A percentile compares a stretch with the other conserved stretches of the same genome.
Conservation (phyloP, 2,329 filamentous ascomycete species). For the Pseudonectria foliicola region DNA sequence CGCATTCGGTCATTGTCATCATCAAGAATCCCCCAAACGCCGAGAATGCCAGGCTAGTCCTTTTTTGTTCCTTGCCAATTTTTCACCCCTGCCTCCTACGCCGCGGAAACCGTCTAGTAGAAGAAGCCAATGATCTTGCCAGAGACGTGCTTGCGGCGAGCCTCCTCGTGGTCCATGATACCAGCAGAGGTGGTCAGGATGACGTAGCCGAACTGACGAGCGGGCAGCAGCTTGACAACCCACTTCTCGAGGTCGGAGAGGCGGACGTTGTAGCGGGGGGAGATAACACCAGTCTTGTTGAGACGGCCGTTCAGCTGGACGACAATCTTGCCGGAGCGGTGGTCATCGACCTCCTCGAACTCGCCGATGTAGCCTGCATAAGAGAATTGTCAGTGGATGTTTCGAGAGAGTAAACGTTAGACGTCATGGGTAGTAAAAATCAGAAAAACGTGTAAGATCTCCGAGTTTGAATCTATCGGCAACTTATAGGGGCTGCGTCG, state of each 20-base stretch:
- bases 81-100: slow-evolving; percentile 20
- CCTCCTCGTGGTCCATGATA: slow-evolving; percentile 99
- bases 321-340: slow-evolving; percentile 99
- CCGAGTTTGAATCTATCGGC: slow-evolving; percentile 85
- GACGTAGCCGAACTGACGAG: slow-evolving; percentile 99
- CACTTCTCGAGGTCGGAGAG: slow-evolving; percentile 98
- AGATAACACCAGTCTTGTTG: slow-evolving; percentile 99
- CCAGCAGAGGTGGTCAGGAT: slow-evolving; percentile 98
- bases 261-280: slow-evolving; percentile 98
- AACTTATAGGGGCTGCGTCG: slow-evolving; percentile 99
- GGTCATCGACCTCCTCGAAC: slow-evolving; percentile 99
- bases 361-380: slow-evolving; percentile 93
- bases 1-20: slow-evolving; percentile 31
- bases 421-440: slow-evolving; percentile 63
- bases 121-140: slow-evolving; percentile 99
- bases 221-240: slow-evolving; percentile 97
- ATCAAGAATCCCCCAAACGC: slow-evolving; percentile 27
- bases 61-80: slow-evolving; percentile 14
- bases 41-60: slow-evolving; percentile 25
- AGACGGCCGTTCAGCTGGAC: slow-evolving; percentile 98
- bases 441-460: slow-evolving; percentile 94
- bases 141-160: slow-evolving; percentile 95
- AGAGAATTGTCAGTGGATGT: slow-evolving; percentile 61
- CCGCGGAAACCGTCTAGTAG: slow-evolving; percentile 68
- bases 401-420: slow-evolving; percentile 89